Base-by-base conservation (phyloP, 169 alveolate genomes). In the Pseudocohnilembus persalinus region DNA sequence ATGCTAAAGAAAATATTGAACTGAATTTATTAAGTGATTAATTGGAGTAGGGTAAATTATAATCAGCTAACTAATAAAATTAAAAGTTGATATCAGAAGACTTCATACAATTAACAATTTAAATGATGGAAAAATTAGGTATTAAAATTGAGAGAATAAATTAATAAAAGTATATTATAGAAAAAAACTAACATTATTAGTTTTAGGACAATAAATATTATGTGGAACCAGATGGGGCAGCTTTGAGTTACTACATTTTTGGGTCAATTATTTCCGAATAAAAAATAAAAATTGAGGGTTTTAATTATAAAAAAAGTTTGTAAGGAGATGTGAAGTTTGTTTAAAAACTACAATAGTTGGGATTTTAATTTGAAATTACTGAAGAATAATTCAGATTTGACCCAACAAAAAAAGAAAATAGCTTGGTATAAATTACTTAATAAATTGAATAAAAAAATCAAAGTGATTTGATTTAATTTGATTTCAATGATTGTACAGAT, bases 211-310 rank as follows among this genome's bases (percentile, higher is more conserved):
- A n/a, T 20, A 0, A 6, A 0, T 77, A 64, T 73, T 34, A 32
- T 49, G 73, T 88, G 6, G 92, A 88, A 26, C 92, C 92, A 27
- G 92, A 88, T 88, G 92, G 81, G 31, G 81, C 92, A 28, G 73
- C 90, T 0, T 73, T 86, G 29, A 80, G 75, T 29, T 89, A 81
- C 81, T 84, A 76, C 74, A 49, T 79, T 33, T 63, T 68, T 1
- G 30, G 32, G 29, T 83, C 88, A 76, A 34, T 83, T 16, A n/a
- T 83, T 25, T 32, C 74, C 31, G 34, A 75, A 63, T 32, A 80
- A 81, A 30, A 35, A n/a, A 75, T 86, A 24, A 27, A 26, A 29
- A 30, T 86, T 25, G 20, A 49, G 28, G 76, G 75, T 6, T 30
- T 86, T 49, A 20, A 33, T 27, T 1, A 6, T n/a, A 1, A 6